These are phyloP conservation scores for Coemansia furcata DNA, from an alignment of 192 early-diverging fungal species.

Conservation along the genomic window DNA sequence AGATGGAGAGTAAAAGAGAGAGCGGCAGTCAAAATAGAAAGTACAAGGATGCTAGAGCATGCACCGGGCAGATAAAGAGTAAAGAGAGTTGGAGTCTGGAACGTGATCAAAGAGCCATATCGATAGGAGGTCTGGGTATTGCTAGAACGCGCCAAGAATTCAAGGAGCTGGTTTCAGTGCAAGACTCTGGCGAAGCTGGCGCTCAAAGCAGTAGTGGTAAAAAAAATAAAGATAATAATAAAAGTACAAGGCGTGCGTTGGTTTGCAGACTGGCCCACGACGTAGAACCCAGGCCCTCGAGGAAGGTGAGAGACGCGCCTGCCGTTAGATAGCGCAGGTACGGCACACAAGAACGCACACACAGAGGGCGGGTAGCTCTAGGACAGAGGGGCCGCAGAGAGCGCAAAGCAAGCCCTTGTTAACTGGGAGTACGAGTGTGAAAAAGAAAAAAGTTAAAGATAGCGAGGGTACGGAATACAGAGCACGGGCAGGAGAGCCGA, in stretches of 20 bases:
- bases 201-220: not conserved
- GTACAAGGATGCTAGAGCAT: conserved; percentile 8
- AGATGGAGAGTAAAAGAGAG: not conserved
- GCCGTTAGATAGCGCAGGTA: conserved; percentile 2
- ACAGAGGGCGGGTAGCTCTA: not conserved
- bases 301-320: not conserved
- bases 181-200: not conserved
- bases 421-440: not conserved
- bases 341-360: not conserved
- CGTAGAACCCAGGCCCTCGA: conserved; percentile 1
- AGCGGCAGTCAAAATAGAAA: conserved; percentile 1
- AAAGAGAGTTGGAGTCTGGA: not conserved
- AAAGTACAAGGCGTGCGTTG: conserved; percentile 10
- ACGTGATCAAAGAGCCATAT: not conserved
- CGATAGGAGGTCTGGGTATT: not conserved
- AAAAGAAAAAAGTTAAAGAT: not conserved
- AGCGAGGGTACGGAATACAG: not conserved
- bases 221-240: not conserved
- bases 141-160: not conserved
- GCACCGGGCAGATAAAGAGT: not conserved
- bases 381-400: conserved; percentile 3
- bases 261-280: conserved; percentile 9
- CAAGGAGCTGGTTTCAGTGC: not conserved
- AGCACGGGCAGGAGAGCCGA: not conserved
- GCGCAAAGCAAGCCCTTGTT: conserved; percentile 12